These are phyloP conservation scores for Kazachstania viticola DNA, from an alignment of 805 yeast species.

Conservation along the genomic window DNA sequence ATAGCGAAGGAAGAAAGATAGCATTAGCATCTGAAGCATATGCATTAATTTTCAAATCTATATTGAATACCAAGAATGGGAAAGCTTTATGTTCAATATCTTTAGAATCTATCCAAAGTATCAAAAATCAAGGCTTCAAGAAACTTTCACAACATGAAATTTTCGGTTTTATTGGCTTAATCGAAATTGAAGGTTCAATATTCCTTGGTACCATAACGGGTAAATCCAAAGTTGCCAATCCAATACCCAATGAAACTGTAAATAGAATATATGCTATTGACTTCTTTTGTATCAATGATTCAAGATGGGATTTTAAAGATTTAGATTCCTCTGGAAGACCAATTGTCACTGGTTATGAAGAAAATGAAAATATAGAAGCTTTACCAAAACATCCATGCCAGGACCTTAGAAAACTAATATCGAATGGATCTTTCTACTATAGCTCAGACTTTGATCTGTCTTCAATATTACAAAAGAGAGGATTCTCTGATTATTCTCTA, in stretches of 20 bases:
- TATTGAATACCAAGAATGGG: constrained; percentile 1
- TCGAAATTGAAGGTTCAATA: constrained; percentile 52
- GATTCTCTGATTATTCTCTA: constrained; percentile 36
- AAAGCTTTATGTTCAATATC: constrained; percentile 37
- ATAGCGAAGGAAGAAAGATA: not conserved
- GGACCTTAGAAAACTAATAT: constrained; percentile 62
- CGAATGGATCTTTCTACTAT: constrained; percentile 85
- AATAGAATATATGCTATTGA: constrained; percentile 78
- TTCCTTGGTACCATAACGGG: constrained; percentile 75
- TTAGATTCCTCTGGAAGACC: constrained; percentile 63
- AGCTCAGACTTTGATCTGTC: constrained; percentile 90
- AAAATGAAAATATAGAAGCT: constrained; percentile 13
- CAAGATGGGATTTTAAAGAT: constrained; percentile 71
- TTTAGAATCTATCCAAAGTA: constrained; percentile 30
- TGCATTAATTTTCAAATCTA: not conserved
- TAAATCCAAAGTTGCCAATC: constrained; percentile 67
- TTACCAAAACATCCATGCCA: constrained; percentile 68
- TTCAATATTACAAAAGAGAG: constrained; percentile 69
- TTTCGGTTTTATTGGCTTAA: constrained; percentile 70
- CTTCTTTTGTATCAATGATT: constrained; percentile 60
- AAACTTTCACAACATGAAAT: constrained; percentile 35
- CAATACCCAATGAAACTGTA: constrained; percentile 68
- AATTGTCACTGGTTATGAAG: constrained; percentile 30
- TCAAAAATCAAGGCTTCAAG: constrained; percentile 30
- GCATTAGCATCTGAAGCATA: not conserved